These are phyloP conservation scores for Neoascochyta sp. DNA, from an alignment of 2,329 filamentous ascomycete genomes.

Conservation along the genomic window DNA sequence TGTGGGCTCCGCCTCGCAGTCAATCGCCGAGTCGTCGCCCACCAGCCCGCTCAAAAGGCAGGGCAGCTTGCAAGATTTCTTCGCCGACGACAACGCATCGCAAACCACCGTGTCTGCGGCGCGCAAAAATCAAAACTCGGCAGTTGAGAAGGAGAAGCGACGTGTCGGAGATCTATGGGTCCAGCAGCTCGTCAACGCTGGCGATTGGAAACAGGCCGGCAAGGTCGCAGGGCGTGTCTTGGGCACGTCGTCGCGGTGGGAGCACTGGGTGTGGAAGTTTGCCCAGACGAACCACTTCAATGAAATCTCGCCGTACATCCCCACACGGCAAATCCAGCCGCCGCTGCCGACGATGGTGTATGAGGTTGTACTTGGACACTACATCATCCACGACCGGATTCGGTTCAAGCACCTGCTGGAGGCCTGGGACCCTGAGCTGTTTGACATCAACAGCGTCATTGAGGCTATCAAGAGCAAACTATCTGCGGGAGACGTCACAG, in stretches of 20 bases:
- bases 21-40: slow-evolving; percentile 37
- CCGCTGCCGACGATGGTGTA: slow-evolving; percentile 79
- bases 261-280: slow-evolving; percentile 94
- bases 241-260: slow-evolving; percentile 76
- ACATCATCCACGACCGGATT: slow-evolving; percentile 72
- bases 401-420: slow-evolving; percentile 77
- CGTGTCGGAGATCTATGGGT: slow-evolving; percentile 93
- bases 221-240: slow-evolving; percentile 79
- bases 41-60: slow-evolving; percentile 43
- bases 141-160: slow-evolving; percentile 80
- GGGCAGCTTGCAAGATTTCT: slow-evolving; percentile 61
- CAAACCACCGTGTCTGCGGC: slow-evolving; percentile 61
- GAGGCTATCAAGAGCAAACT: slow-evolving; percentile 79
- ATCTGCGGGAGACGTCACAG: slow-evolving; percentile 67
- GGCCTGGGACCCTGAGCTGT: slow-evolving; percentile 78
- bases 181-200: slow-evolving; percentile 71
- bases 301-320: slow-evolving; percentile 82
- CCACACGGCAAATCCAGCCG: slow-evolving; percentile 70
- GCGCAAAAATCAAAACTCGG: slow-evolving; percentile 55
- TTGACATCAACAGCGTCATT: slow-evolving; percentile 72
- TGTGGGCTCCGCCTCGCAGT: slow-evolving; percentile 40
- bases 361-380: slow-evolving; percentile 84
- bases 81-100: slow-evolving; percentile 62
- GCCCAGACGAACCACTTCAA: slow-evolving; percentile 81
- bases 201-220: slow-evolving; percentile 75